Evolutionary conservation across 768 basidiomycete species (phyloP).

Genomic region (Chalciporus piperatus): DNA sequence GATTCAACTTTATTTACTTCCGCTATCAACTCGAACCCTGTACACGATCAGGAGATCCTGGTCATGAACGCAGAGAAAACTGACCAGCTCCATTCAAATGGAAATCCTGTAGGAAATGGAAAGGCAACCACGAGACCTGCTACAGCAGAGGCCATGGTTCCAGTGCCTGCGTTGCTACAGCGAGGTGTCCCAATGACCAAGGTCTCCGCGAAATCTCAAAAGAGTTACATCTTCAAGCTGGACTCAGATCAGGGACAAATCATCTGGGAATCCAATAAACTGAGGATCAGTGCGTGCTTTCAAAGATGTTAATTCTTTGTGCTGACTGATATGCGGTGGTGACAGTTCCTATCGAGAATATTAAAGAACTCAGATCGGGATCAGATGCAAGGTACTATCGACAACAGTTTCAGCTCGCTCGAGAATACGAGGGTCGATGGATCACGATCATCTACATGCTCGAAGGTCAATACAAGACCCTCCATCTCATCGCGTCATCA

Average conservation of each 20-base stretch:
- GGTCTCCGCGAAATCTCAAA: constrained; percentile 74
- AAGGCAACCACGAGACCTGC: constrained; percentile 1
- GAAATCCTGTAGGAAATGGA: not conserved
- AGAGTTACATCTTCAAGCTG: constrained; percentile 65
- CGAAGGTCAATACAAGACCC: constrained; percentile 76
- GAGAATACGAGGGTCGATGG: constrained; percentile 69
- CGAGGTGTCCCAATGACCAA: constrained; percentile 77
- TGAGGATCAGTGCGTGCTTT: constrained; percentile 54
- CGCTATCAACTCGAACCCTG: not conserved
- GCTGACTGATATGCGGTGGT: too few species aligned
- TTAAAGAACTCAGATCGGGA: constrained; percentile 83
- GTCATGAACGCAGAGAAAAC: not conserved
- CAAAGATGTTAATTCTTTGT: not conserved
- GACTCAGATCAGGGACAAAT: constrained; percentile 82
- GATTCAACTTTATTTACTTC: not conserved
- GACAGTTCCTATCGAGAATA: constrained; percentile 79
- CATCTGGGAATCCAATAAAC: constrained; percentile 71
- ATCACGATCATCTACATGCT: constrained; percentile 82
- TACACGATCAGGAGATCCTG: not conserved
- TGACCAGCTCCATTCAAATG: not conserved
- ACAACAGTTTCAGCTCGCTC: constrained; percentile 61
- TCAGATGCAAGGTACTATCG: constrained; percentile 69
- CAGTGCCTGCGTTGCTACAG: constrained; percentile 57
- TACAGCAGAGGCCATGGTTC: constrained; percentile 33
- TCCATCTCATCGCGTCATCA: constrained; percentile 78